Evolutionary conservation across 2,329 filamentous ascomycete species (phyloP).

Genomic region (Aureobasidium sp.): DNA sequence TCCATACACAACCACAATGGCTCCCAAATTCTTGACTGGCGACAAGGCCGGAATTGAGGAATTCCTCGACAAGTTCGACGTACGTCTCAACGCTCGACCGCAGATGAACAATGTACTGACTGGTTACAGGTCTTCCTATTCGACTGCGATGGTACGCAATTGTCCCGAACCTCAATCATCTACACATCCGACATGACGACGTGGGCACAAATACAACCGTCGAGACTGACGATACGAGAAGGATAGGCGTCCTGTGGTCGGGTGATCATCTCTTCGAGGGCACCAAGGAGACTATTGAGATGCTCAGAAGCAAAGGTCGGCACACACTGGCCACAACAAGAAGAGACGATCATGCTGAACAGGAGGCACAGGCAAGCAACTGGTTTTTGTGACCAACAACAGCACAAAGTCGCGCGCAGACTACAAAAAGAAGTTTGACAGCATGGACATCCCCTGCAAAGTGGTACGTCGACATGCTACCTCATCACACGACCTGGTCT

Average conservation of each 20-base stretch:
- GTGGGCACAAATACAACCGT: neutral
- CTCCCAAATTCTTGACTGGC: conserved; percentile 61
- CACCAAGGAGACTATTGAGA: conserved; percentile 72
- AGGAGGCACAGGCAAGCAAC: conserved; percentile 61
- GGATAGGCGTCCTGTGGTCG: conserved; percentile 86
- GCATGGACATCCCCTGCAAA: conserved; percentile 67
- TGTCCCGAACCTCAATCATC: neutral
- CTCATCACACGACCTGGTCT: neutral
- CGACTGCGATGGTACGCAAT: conserved; percentile 79
- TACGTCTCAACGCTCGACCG: conserved; percentile 31
- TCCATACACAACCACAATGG: conserved; percentile 12
- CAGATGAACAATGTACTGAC: neutral
- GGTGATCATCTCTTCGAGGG: conserved; percentile 83
- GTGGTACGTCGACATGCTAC: conserved; percentile 37
- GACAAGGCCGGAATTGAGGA: conserved; percentile 66
- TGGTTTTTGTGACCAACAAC: conserved; percentile 98
- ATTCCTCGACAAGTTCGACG: conserved; percentile 88
- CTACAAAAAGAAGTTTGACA: conserved; percentile 84
- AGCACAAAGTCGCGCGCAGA: conserved; percentile 90
- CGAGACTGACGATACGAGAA: conserved; percentile 33
- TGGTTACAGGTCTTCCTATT: conserved; percentile 70
- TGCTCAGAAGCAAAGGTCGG: conserved; percentile 71
- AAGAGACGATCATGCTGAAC: neutral
- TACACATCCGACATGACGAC: neutral
- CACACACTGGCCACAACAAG: conserved; percentile 1